Percentiles rank a stretch among this genome's conserved stretches.
Evolutionary conservation across 2,329 filamentous ascomycete species (phyloP).

Genomic region (Penicillium sp.): DNA sequence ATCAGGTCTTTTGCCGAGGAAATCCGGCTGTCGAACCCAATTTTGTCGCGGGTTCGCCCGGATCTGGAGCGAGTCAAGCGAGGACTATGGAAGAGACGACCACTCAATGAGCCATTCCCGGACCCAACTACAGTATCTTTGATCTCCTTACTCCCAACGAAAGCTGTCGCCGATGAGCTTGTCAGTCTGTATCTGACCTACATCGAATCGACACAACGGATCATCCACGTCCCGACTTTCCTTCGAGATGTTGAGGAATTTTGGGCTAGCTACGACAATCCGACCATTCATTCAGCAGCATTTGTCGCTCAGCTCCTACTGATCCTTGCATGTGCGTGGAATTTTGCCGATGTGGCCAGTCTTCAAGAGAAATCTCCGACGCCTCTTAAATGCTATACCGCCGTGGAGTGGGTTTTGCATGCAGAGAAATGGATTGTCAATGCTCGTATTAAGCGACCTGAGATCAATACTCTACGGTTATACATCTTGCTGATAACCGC

Average conservation of each 20-base stretch:
- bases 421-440: conserved; percentile 85
- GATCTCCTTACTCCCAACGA: conserved; percentile 35
- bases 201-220: conserved; percentile 41
- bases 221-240: conserved; percentile 44
- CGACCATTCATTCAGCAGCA: conserved; percentile 27
- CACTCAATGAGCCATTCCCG: conserved; percentile 31
- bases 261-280: conserved; percentile 31
- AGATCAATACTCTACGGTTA: conserved; percentile 52
- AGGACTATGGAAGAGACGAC: conserved; percentile 31
- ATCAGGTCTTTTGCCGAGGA: conserved; percentile 40
- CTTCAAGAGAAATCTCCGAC: conserved; percentile 30
- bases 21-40: conserved; percentile 36
- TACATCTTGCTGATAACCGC: conserved; percentile 54
- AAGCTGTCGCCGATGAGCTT: conserved; percentile 38
- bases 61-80: conserved; percentile 36
- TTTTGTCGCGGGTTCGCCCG: conserved; percentile 34
- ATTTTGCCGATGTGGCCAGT: conserved; percentile 30
- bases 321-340: conserved; percentile 41
- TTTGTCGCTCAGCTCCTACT: conserved; percentile 41
- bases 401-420: conserved; percentile 77
- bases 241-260: conserved; percentile 38
- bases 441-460: conserved; percentile 61
- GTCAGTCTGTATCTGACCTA: conserved; percentile 41
- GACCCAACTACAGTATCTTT: conserved; percentile 32
- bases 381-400: conserved; percentile 32